A percentile compares a stretch with the other conserved stretches of the same genome.
These are phyloP conservation scores for Suillus plorans DNA, from an alignment of 768 basidiomycete species.

Conservation along the genomic window DNA sequence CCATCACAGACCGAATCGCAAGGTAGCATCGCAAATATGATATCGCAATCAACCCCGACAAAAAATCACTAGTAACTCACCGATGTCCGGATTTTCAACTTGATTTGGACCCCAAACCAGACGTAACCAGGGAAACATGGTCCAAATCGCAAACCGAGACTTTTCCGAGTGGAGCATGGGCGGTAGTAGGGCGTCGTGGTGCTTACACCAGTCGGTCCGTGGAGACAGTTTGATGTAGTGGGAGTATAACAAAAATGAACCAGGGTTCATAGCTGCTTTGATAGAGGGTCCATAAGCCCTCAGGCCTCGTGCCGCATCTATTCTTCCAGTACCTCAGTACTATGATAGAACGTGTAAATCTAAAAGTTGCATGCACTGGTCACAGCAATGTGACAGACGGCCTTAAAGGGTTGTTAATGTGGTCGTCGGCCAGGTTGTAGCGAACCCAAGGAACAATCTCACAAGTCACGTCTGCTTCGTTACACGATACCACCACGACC, in stretches of 20 bases:
- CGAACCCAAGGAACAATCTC: background rate
- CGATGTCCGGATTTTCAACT: background rate
- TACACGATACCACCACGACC: background rate
- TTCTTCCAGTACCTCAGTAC: background rate
- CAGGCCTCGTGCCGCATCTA: background rate
- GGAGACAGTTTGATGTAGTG: background rate
- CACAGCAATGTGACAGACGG: no score
- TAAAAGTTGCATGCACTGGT: background rate
- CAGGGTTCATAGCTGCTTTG: background rate
- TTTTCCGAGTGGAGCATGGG: background rate
- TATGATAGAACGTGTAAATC: background rate
- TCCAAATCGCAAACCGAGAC: background rate
- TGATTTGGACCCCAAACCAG: background rate
- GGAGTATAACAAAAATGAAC: background rate
- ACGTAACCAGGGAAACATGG: background rate
- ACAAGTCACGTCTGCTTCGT: background rate
- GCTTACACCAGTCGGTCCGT: background rate
- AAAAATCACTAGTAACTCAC: background rate
- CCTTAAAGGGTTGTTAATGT: no score
- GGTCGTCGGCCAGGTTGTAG: background rate
- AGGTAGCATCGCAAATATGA: background rate
- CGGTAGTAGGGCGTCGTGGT: background rate
- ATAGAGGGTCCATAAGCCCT: background rate
- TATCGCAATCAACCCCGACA: background rate
- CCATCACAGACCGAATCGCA: background rate